Evolutionary conservation across 2,329 filamentous ascomycete species (phyloP), one percentile per base, ranked within the genome.

Genomic region (Xylariaceae sp.): DNA sequence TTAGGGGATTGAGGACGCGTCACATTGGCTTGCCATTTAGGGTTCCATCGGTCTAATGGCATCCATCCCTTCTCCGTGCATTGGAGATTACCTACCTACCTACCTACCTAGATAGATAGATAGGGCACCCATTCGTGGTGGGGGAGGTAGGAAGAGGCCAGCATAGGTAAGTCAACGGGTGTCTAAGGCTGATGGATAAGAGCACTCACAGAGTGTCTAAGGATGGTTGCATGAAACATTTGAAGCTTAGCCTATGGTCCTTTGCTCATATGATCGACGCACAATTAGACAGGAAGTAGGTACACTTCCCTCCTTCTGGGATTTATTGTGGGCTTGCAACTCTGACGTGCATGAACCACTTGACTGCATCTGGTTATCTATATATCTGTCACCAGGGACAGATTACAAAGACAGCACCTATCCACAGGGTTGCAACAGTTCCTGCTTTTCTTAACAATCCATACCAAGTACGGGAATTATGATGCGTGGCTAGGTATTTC

Each of bases 331-430:
- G 41, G 31, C 21, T 45, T 51, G n/a, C 41, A n/a, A 43, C 28
- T 29, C 24, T 59, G 56, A 49, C 53, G 41, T 60, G 56, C 56
- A 60, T 52, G 48, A 6, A 34, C 11, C 57, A 57, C 57, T 60
- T 60, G 53, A 57, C 47, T 40, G 21, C 37, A 40, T 34, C 48
- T 3, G 44, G 47, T 47, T 52, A 60, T 56, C 57, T 53, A 28
- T 3, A 19, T 14, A 16, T 40, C 29, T 56, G 48, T 60, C 57
- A 56, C 47, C 53, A 53, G 53, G 57, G 34, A 37, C 43, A n/a
- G n/a, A 41, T 17, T 33, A 24, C 7, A 39, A 39, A n/a, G 43
- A 47, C 31, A 50, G 17, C 43, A 28, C 9, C 23, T 23, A 47
- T 39, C 46, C 40, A 19, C 19, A 29, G 41, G 56, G 52, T 59